Base-by-base conservation (phyloP, 1,284 basidiomycete species). In the Macrocystidia cucumis region DNA sequence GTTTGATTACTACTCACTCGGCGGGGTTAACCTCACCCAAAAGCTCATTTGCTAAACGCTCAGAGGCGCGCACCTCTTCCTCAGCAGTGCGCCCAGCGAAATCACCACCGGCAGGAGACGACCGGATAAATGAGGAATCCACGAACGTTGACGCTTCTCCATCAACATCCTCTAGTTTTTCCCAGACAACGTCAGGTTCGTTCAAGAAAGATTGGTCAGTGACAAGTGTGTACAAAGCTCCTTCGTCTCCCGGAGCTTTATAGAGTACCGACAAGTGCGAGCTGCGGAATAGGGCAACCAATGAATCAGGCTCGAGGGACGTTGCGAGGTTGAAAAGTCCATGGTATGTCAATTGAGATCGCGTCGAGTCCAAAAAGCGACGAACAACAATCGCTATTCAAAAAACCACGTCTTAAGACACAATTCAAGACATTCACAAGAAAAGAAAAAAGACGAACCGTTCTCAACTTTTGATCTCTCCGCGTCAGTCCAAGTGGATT, bases 211-310 rank as follows among this genome's bases (percentile, higher is more conserved):
- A 73, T 32, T 84, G 69, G 55, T 93, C 91, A 0, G 89, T 91
- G 5, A 82, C 86, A 40, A 93, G 77, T 2, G 75, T 74, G 56
- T 88, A 92, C 2, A 93, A 63, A 16, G 69, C 65, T 2, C 68
- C 24, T 31, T 18, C 29, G 18, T 38, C 36, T 12, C 29, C 32
- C 21, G 32, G 39, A 9, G 54, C 42, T 48, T 83, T 87, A 66
- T 91, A 87, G 0, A 96, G 63, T 3, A 93, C 90, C 0, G 84
- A 82, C 7, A 96, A 75, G 49, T 95, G 91, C 0, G 88, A 89
- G 58, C 81, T 90, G 39, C 91, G 78, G 67, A 93, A 95, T 38
- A 93, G 73, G 1, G 87, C 83, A 17, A 79, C 77, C 17, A 87
- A 74, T 3, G 74, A 57, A 12, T 72, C 69, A 0, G 75, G 69